Evolutionary conservation across 768 basidiomycete species (phyloP).

Genomic region (Boletus insuetus): DNA sequence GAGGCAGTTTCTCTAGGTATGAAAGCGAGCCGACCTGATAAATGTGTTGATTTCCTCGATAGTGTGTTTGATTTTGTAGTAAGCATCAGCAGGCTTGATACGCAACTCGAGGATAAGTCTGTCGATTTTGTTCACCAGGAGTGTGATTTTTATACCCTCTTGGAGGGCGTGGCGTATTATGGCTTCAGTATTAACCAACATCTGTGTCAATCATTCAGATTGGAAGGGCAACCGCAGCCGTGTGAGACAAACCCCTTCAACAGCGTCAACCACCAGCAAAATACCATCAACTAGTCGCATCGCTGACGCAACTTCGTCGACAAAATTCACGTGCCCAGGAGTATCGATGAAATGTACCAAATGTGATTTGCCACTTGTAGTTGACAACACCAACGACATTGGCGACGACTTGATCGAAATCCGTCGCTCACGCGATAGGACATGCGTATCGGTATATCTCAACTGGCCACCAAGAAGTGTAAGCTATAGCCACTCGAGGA

Average conservation of each 20-base stretch:
- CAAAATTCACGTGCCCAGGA: conserved; percentile 96
- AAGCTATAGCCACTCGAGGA: conserved; percentile 15
- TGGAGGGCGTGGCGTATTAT: conserved; percentile 87
- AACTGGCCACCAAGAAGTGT: conserved; percentile 46
- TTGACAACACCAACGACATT: conserved; percentile 88
- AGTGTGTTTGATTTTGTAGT: conserved; percentile 98
- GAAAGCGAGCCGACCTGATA: conserved; percentile 63
- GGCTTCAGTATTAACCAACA: conserved; percentile 91
- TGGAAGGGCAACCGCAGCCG: neutral
- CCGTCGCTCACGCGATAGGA: conserved; percentile 81
- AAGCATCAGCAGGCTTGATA: conserved; percentile 93
- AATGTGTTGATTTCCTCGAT: conserved; percentile 98
- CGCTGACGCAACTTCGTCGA: conserved; percentile 93
- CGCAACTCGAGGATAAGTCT: conserved; percentile 94
- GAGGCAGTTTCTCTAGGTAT: neutral
- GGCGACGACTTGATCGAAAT: conserved; percentile 97
- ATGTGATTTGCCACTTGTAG: conserved; percentile 88
- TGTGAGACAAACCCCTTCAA: conserved; percentile 78
- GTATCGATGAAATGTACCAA: conserved; percentile 94
- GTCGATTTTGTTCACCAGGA: conserved; percentile 98
- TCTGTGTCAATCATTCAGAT: conserved; percentile 39
- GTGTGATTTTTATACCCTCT: conserved; percentile 84
- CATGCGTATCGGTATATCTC: conserved; percentile 95
- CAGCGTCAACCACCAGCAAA: conserved; percentile 93
- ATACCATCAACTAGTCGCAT: conserved; percentile 89